Evolutionary conservation across 306 rosid species (phyloP).

Genomic region (Calophaca sinica): DNA sequence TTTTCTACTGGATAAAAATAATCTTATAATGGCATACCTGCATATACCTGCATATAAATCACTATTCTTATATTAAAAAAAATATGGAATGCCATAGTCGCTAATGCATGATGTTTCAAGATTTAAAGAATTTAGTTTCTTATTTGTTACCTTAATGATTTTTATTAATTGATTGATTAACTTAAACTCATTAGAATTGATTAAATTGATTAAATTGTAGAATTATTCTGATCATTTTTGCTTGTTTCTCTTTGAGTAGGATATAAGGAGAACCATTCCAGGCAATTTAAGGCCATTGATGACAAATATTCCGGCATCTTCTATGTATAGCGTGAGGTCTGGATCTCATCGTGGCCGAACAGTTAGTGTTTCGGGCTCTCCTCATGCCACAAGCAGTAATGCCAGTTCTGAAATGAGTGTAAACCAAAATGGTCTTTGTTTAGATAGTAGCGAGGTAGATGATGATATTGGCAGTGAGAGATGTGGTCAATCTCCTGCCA

Average conservation of each 20-base stretch:
- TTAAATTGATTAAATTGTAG: conserved; percentile 5
- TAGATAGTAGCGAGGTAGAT: conserved; percentile 76
- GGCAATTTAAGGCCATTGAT: conserved; percentile 87
- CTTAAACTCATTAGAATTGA: neutral
- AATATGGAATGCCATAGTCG: neutral
- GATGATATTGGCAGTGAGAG: conserved; percentile 83
- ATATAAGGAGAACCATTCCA: conserved; percentile 90
- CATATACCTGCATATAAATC: neutral
- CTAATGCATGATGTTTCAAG: conserved; percentile 19
- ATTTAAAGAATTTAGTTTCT: neutral
- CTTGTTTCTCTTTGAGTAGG: conserved; percentile 61
- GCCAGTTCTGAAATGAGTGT: conserved; percentile 95
- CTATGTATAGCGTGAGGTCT: conserved; percentile 93
- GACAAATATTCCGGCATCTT: conserved; percentile 98
- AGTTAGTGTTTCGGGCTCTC: conserved; percentile 83
- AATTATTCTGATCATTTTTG: conserved; percentile 31
- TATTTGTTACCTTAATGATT: neutral
- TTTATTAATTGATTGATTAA: neutral
- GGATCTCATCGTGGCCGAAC: conserved; percentile 87
- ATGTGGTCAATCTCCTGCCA: conserved; percentile 75
- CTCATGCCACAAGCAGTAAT: conserved; percentile 93
- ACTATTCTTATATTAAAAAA: conserved; percentile 1
- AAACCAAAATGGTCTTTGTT: conserved; percentile 85
- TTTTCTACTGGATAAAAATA: conserved; percentile 26
- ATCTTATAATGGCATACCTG: conserved; percentile 29